These are phyloP conservation scores for Pestalotiopsis sp. DNA, from an alignment of 2,329 filamentous ascomycete genomes.

Conservation along the genomic window DNA sequence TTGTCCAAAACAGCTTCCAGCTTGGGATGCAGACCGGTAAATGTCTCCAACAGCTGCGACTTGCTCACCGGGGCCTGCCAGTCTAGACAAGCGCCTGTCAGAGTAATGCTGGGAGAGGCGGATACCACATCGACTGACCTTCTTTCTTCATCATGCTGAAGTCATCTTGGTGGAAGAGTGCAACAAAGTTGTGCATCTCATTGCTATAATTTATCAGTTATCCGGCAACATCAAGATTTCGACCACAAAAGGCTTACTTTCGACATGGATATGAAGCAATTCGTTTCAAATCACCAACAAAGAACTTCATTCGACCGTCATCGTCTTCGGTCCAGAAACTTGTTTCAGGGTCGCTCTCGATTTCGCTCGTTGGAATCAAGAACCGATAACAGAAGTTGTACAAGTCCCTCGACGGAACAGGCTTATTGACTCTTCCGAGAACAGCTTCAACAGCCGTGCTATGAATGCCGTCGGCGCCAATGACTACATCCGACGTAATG, in stretches of 20 bases:
- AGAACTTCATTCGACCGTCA: slow-evolving; percentile 24
- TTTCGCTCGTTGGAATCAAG: slow-evolving; percentile 31
- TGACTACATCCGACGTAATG: slow-evolving; percentile 36
- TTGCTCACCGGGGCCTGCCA: slow-evolving; percentile 19
- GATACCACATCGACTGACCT: slow-evolving; percentile 1
- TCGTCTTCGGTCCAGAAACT: slow-evolving; percentile 26
- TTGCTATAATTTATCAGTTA: slow-evolving; percentile 2
- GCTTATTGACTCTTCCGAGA: slow-evolving; percentile 22
- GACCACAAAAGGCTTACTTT: slow-evolving; percentile 17
- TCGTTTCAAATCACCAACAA: slow-evolving; percentile 19
- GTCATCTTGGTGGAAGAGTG: slow-evolving; percentile 18
- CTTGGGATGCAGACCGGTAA: slow-evolving; percentile 13
- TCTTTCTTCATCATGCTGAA: slow-evolving; percentile 12
- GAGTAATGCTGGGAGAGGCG: neutral
- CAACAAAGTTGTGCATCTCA: slow-evolving; percentile 20
- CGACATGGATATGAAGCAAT: slow-evolving; percentile 25
- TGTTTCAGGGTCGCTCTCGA: slow-evolving; percentile 29
- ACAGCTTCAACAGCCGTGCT: slow-evolving; percentile 22
- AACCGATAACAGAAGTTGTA: slow-evolving; percentile 35
- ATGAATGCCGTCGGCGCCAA: slow-evolving; percentile 46
- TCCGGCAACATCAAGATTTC: neutral
- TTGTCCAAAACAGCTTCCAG: slow-evolving; percentile 16
- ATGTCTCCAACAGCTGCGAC: slow-evolving; percentile 11
- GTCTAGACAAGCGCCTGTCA: slow-evolving; percentile 11
- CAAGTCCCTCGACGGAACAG: slow-evolving; percentile 16